Conservation (phyloP, 2,329 filamentous ascomycete species). For the Paracamarosporium sp. region DNA sequence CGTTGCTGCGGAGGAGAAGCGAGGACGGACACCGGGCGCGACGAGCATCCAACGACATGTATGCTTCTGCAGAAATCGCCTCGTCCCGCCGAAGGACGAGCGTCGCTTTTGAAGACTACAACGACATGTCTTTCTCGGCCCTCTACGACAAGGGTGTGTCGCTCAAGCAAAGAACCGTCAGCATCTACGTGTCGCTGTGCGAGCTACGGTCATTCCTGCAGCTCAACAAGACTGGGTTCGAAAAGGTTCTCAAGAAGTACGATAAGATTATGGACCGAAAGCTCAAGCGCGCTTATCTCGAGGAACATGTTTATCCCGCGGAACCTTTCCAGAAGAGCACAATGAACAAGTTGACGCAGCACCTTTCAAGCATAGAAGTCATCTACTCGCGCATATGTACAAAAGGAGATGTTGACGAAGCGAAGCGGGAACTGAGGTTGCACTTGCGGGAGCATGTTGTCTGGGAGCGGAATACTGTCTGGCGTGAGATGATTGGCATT, state of each 20-base stretch:
- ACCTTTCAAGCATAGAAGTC: conserved; percentile 76
- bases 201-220: conserved; percentile 96
- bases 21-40: conserved; percentile 38
- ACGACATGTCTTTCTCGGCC: conserved; percentile 75
- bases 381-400: conserved; percentile 85
- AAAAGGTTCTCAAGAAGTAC: conserved; percentile 97
- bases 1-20: conserved; percentile 49
- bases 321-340: conserved; percentile 82
- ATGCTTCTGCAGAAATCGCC: conserved; percentile 66
- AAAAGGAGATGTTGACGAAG: conserved; percentile 75
- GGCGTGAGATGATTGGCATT: conserved; percentile 98
- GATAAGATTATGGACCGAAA: conserved; percentile 92
- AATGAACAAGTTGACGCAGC: conserved; percentile 71
- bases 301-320: conserved; percentile 74
- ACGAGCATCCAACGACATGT: conserved; percentile 58
- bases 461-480: conserved; percentile 98
- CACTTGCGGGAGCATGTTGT: conserved; percentile 96
- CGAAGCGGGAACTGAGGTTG: conserved; percentile 84
- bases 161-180: conserved; percentile 88
- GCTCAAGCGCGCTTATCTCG: conserved; percentile 79
- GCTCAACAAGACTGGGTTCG: conserved; percentile 94
- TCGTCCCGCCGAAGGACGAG: conserved; percentile 68
- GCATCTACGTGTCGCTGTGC: conserved; percentile 88
- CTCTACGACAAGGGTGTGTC: conserved; percentile 78
- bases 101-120: conserved; percentile 76